Base-by-base conservation (phyloP, 2,329 filamentous ascomycete genomes). In the Metarhizium anisopliae region DNA sequence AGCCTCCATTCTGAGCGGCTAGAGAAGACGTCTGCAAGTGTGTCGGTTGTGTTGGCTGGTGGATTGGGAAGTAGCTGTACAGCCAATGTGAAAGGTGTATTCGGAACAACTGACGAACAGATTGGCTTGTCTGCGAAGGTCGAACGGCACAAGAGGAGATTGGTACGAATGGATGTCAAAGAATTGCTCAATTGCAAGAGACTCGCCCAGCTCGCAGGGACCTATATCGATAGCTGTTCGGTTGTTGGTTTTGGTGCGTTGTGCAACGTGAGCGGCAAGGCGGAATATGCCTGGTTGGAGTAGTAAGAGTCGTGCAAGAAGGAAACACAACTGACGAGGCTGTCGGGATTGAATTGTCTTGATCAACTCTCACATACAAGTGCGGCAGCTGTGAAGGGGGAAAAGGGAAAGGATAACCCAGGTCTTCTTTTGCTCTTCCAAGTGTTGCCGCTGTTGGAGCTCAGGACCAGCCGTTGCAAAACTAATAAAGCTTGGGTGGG, bases 1-100 rank as follows among this genome's bases (percentile, higher is more conserved):
- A 53, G 74, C 77, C 59, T 82, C 75, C 79, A 84, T 83, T 60
- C 58, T 51, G 29, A 38, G 18, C 42, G n/a, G 42, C 42, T 3
- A 16, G 16, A 5, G n/a, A 45, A 45, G 42, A 10, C 25, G 42
- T 25, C 25, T n/a, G 40, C 16, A 43, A 43, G n/a, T 43, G 25
- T 25, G 3, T 25, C 25, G 25, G 40, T n/a, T 47, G 43, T 47
- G 3, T 14, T 43, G 40, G n/a, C 40, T 18, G 30, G 50, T 35
- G 25, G 13, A 13, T 36, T 36, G 13, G 11, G 10, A 40, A 16
- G 13, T 40, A 11, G 11, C 38, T 7, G 14, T 16, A 14, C 38
- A 16, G 14, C 32, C 32, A 10, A 14, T 35, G 42, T 16, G 32
- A 43, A 3, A 32, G 18, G 52, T 38, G 52, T n/a, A 35, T 7